phyloP scores from a whole-genome alignment of 1,284 basidiomycete species.

The Boletus mariae region DNA sequence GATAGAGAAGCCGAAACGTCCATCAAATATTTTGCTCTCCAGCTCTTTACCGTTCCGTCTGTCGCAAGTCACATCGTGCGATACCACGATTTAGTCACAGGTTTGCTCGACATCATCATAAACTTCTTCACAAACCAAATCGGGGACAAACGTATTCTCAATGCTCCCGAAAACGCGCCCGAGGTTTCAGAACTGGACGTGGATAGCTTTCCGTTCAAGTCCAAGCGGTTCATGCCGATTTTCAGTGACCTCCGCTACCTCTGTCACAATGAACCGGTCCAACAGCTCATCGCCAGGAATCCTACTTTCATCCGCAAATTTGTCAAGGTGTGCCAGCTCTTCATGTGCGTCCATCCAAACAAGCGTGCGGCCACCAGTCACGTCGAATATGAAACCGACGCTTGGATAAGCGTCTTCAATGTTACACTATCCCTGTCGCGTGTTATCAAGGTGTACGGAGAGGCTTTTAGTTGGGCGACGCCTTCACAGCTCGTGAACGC shows the following conservation, averaged over 20 bases:
- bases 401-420: slow-evolving; percentile 93
- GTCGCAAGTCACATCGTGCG: slow-evolving; percentile 76
- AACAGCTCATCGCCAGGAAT: slow-evolving; percentile 68
- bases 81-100: slow-evolving; percentile 71
- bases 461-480: slow-evolving; percentile 63
- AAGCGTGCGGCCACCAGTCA: slow-evolving; percentile 79
- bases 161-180: slow-evolving; percentile 34
- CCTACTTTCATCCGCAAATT: slow-evolving; percentile 51
- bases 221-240: slow-evolving; percentile 89
- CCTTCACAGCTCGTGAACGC: slow-evolving; percentile 63
- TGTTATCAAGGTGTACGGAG: slow-evolving; percentile 85
- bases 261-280: slow-evolving; percentile 74
- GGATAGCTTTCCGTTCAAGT: slow-evolving; percentile 82
- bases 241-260: slow-evolving; percentile 82
- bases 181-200: slow-evolving; percentile 56
- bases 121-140: slow-evolving; percentile 90
- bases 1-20: slow-evolving; percentile 92
- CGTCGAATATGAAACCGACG: slow-evolving; percentile 91
- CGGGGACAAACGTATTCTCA: slow-evolving; percentile 58
- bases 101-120: slow-evolving; percentile 77
- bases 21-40: slow-evolving; percentile 87
- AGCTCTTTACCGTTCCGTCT: slow-evolving; percentile 86
- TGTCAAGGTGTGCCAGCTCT: slow-evolving; percentile 72
- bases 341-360: slow-evolving; percentile 90
- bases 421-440: slow-evolving; percentile 85